phyloP scores from a whole-genome alignment of 208 protist species.

The Wallacemonas rigidus region DNA sequence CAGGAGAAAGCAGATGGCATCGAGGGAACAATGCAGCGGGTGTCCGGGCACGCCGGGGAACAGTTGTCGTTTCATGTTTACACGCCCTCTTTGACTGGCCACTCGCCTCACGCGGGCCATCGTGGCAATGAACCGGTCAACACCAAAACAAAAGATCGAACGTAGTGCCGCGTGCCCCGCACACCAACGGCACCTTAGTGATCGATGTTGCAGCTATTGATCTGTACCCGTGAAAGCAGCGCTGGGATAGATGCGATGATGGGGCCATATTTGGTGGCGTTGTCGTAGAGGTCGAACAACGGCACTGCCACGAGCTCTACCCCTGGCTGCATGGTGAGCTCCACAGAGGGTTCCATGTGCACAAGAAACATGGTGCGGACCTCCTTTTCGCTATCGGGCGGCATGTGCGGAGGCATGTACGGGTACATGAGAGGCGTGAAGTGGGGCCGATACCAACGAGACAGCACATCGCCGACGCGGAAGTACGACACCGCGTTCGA shows the following conservation, averaged over 20 bases:
- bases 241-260: conserved; percentile 82
- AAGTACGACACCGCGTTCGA: conserved; percentile 49
- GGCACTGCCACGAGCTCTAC: conserved; percentile 86
- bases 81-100: too few species aligned
- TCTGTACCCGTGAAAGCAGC: conserved; percentile 74
- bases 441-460: conserved; percentile 83
- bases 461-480: conserved; percentile 76
- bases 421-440: conserved; percentile 92
- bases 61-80: too few species aligned
- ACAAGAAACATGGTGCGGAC: conserved; percentile 85
- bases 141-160: too few species aligned
- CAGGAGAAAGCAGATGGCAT: too few species aligned
- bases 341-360: conserved; percentile 64
- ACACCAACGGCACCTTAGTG: conserved; percentile 27
- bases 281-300: conserved; percentile 93
- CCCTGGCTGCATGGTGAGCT: conserved; percentile 73
- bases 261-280: conserved; percentile 81
- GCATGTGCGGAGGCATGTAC: conserved; percentile 90
- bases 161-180: too few species aligned
- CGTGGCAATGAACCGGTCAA: too few species aligned
- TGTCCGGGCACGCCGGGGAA: too few species aligned
- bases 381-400: conserved; percentile 77
- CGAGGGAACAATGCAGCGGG: too few species aligned
- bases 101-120: too few species aligned
- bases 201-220: conserved; percentile 82